phyloP scores from a whole-genome alignment of 1,139 yeast genomes.

The Yamadazyma blattariae region DNA sequence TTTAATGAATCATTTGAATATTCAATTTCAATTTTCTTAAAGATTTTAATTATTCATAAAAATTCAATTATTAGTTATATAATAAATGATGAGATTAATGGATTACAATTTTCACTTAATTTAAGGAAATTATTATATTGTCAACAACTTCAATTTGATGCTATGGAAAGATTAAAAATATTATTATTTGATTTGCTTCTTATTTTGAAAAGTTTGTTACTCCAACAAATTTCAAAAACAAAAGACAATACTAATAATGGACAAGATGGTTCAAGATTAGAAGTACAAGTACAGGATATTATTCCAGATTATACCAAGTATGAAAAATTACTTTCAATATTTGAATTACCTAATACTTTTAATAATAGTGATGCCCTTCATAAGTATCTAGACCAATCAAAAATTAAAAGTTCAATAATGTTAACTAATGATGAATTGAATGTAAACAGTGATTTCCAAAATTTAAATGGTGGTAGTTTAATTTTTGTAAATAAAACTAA shows the following conservation, averaged over 20 bases:
- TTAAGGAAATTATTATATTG: slow-evolving; percentile 47
- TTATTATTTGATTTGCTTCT: slow-evolving; percentile 61
- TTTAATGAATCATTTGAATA: slow-evolving; percentile 3
- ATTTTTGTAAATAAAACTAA: slow-evolving; percentile 18
- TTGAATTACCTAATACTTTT: slow-evolving; percentile 30
- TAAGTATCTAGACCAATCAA: slow-evolving; percentile 19
- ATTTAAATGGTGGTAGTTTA: slow-evolving; percentile 28
- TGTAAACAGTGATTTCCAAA: slow-evolving; percentile 32
- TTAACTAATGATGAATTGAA: slow-evolving; percentile 34
- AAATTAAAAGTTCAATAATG: slow-evolving; percentile 26
- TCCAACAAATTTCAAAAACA: slow-evolving; percentile 4
- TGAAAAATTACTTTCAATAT: slow-evolving; percentile 16
- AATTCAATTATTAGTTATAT: slow-evolving; percentile 32
- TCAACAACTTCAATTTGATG: slow-evolving; percentile 33
- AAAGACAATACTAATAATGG: neutral
- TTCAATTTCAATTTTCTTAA: slow-evolving; percentile 39
- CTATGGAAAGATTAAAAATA: slow-evolving; percentile 49
- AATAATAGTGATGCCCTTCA: slow-evolving; percentile 25
- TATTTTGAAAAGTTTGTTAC: slow-evolving; percentile 20
- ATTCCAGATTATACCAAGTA: slow-evolving; percentile 4
- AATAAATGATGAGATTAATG: slow-evolving; percentile 24
- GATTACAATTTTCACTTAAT: slow-evolving; percentile 38
- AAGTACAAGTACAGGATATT: neutral
- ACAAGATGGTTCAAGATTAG: neutral
- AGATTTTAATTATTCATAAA: slow-evolving; percentile 62